Evolutionary conservation across 2,329 filamentous ascomycete species (phyloP), one percentile per base, ranked within the genome.

Genomic region (Macrophomina pseudophaseolina): DNA sequence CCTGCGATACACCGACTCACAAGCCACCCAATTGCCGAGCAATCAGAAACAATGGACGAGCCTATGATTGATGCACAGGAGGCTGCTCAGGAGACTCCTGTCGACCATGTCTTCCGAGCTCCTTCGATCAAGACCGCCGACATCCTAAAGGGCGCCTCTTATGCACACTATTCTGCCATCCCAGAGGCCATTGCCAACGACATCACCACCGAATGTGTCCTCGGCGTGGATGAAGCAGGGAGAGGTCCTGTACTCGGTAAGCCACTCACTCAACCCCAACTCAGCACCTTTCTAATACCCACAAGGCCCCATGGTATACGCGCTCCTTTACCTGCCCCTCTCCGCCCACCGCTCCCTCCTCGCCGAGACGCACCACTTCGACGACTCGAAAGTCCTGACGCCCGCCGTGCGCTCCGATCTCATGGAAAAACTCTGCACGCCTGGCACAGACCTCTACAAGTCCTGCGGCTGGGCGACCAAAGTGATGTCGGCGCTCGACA

Each of bases 191-290:
- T 84, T 18, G 69, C 73, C 23, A 70, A 78, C 7, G 78, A 83
- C 70, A 79, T 80, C 76, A 74, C 74, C 18, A 85, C 83, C 66
- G 85, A 88, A 74, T 95, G 92, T 79, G 90, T 91, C 23, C 85
- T 98, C 28, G 94, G 94, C 69, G 90, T 98, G 60, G 94, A 98
- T 78, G 94, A 98, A 83, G 94, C 94, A 71, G 94, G 94, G 53
- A 88, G 94, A 74, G 94, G 94, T 1, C 94, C 94, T 30, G 94
- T 97, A n/a, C 86, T 98, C 12, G 94, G 92, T 71, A 90, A 84
- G 66, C 72, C 32, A 1, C 23, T 35, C 11, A 9, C 62, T 3
- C 12, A 12, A 6, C 8, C 16, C 12, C 2, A 18, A 9, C 32
- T 14, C 35, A 4, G 8, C 5, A 9, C 5, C 46, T 9, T 23